Conservation (phyloP, 2,329 filamentous ascomycete species). For the Aspergillus pseudotamarii region DNA sequence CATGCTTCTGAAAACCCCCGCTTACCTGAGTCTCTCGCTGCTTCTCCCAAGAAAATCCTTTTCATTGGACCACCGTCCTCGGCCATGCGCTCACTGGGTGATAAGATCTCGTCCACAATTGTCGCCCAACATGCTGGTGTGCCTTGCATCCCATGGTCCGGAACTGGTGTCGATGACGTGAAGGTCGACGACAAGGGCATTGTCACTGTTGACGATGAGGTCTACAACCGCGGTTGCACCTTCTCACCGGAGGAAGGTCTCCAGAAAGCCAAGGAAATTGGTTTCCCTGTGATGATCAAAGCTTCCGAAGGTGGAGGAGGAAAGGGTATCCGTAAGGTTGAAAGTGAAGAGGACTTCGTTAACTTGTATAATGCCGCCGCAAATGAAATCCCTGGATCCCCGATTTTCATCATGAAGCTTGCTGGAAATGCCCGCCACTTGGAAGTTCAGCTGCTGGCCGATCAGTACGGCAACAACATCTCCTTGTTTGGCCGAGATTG, state of each 20-base stretch:
- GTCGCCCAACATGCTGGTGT: conserved; percentile 96
- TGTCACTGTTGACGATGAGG: conserved; percentile 82
- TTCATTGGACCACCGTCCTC: conserved; percentile 98
- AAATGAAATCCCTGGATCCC: conserved; percentile 95
- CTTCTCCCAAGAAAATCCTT: conserved; percentile 96
- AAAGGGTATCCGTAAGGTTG: conserved; percentile 97
- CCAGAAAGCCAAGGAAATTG: conserved; percentile 81
- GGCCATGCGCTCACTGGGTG: conserved; percentile 97
- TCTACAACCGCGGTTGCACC: conserved; percentile 91
- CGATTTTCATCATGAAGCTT: conserved; percentile 99
- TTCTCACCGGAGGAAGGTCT: conserved; percentile 88
- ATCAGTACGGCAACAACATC: conserved; percentile 99
- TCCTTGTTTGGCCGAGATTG: conserved; percentile 98
- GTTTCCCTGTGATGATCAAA: conserved; percentile 99
- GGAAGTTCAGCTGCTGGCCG: conserved; percentile 94
- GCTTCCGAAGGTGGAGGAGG: conserved; percentile 99
- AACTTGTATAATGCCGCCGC: conserved; percentile 92
- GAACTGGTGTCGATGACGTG: conserved; percentile 84
- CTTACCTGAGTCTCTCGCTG: conserved; percentile 91
- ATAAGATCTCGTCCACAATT: conserved; percentile 99
- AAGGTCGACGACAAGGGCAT: conserved; percentile 78
- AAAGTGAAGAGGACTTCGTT: conserved; percentile 80
- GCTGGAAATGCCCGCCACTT: conserved; percentile 94
- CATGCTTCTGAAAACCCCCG: conserved; percentile 99
- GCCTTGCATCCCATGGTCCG: conserved; percentile 99